Percentiles rank a stretch among this genome's conserved stretches.
Conservation (phyloP, 1,284 basidiomycete genomes). For the Tetrapyrgos nigripes region DNA sequence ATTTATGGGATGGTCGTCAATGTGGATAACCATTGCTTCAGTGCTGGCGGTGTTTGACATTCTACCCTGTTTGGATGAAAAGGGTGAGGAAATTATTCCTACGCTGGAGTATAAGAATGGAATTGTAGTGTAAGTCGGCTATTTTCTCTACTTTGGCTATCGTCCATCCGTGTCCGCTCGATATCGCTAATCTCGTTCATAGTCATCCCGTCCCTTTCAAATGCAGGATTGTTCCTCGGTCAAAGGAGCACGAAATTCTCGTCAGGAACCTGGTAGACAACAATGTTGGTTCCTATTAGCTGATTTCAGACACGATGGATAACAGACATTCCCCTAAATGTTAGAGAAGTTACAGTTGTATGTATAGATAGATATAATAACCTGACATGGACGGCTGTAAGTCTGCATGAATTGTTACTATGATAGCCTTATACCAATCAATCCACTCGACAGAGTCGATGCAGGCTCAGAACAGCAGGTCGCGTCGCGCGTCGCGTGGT, state of each 20-base stretch:
- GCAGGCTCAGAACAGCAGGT: no score
- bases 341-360: no score
- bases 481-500: no score
- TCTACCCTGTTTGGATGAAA: not conserved
- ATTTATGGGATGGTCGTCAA: not conserved
- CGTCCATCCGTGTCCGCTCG: not conserved
- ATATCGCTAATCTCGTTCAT: no score
- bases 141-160: not conserved
- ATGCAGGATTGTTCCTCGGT: slow-evolving; percentile 8
- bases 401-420: no score
- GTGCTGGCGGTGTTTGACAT: not conserved
- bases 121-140: not conserved
- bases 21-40: not conserved
- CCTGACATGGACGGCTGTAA: no score
- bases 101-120: not conserved
- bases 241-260: not conserved
- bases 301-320: no score
- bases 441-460: no score
- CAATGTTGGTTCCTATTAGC: no score
- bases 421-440: no score
- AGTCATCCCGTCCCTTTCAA: slow-evolving; percentile 12
- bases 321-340: no score
- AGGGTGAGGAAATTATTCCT: not conserved
- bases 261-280: not conserved
- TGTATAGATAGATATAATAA: no score